These are phyloP conservation scores for Dinochytrium kinnereticum DNA, from an alignment of 371 early-diverging fungal genomes.

Conservation along the genomic window DNA sequence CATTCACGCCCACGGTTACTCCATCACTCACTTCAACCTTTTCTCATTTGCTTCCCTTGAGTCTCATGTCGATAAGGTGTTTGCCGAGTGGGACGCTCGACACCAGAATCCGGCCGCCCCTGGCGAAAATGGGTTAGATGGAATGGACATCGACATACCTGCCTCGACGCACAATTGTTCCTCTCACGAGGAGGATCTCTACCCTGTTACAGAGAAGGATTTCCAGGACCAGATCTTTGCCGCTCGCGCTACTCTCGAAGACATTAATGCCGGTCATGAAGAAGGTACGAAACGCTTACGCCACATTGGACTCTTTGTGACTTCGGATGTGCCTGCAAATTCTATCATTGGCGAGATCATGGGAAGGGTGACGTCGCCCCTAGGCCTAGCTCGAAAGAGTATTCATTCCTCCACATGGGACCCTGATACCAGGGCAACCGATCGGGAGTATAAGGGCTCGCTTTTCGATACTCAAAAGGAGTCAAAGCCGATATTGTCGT, in stretches of 20 bases:
- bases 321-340: not conserved
- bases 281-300: not conserved
- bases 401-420: not conserved
- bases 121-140: not conserved
- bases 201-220: not conserved
- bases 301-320: constrained; percentile 9
- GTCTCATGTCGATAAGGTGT: not conserved
- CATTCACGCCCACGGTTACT: constrained; percentile 19
- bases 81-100: constrained; percentile 4
- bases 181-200: constrained; percentile 6
- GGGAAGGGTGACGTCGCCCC: not conserved
- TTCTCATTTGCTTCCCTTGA: constrained; percentile 6
- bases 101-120: too few relatives aligned
- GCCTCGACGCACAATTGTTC: not conserved
- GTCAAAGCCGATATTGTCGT: constrained; percentile 5
- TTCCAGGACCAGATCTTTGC: constrained; percentile 2
- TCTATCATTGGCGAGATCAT: constrained; percentile 18
- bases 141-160: constrained; percentile 11
- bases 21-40: not conserved
- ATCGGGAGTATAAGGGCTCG: not conserved
- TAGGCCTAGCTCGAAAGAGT: not conserved
- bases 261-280: not conserved
- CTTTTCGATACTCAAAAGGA: not conserved
- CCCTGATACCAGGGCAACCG: not conserved
- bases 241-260: not conserved